Conservation (phyloP, 345 rosid species). For the Eucalyptus guilfoylei region DNA sequence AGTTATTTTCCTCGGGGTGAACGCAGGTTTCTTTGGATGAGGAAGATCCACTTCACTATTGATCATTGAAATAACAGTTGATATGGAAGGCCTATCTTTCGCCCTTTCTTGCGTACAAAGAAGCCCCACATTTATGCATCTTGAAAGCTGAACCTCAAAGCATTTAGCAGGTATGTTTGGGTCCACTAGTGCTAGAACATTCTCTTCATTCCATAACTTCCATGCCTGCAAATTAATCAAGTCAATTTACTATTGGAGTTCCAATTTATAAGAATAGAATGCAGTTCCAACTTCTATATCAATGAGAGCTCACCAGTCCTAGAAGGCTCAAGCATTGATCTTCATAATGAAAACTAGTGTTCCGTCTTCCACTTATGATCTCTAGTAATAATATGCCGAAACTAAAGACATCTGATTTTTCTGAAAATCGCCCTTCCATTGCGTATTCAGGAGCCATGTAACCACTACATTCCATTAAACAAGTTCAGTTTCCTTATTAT, state of each 20-base stretch:
- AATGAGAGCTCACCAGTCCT: conserved; percentile 9
- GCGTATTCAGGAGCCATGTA: conserved; percentile 45
- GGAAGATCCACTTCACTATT: not conserved
- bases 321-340: conserved; percentile 8
- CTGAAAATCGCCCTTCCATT: conserved; percentile 24
- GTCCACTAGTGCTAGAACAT: not conserved
- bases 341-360: conserved; percentile 11
- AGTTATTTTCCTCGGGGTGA: not conserved
- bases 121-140: conserved; percentile 4
- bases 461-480: conserved; percentile 6
- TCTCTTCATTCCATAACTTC: conserved; percentile 2
- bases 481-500: not conserved
- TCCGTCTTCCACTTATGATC: conserved; percentile 31
- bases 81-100: not conserved
- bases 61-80: not conserved
- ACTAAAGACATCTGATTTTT: conserved; percentile 33
- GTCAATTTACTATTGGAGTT: not conserved
- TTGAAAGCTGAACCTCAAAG: not conserved
- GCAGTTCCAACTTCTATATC: not conserved
- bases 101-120: conserved; percentile 1
- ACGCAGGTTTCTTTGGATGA: not conserved
- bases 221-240: not conserved
- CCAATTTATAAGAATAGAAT: not conserved
- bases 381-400: conserved; percentile 28
- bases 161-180: not conserved